Conservation (phyloP, 169 alveolate genomes). For the Eimeria brunetti region DNA sequence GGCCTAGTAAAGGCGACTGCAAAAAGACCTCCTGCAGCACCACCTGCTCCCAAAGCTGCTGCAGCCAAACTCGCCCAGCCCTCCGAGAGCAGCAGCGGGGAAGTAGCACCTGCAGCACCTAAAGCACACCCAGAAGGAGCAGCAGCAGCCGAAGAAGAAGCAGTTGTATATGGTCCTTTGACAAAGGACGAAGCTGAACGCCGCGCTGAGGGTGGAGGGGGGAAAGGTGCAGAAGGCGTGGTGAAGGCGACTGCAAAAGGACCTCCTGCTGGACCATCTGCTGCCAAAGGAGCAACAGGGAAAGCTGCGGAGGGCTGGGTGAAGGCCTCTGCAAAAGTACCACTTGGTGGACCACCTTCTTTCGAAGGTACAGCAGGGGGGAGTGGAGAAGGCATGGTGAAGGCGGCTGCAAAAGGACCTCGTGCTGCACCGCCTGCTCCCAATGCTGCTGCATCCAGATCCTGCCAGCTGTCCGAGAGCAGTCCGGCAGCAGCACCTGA, state of each 20-base stretch:
- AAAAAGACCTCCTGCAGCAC: not conserved
- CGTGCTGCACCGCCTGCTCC: not conserved
- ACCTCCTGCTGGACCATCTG: not conserved
- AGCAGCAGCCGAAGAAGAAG: not conserved
- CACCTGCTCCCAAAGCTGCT: not conserved
- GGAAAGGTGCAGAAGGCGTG: constrained; percentile 1
- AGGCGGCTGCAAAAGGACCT: not conserved
- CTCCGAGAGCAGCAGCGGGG: not conserved
- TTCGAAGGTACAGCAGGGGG: not conserved
- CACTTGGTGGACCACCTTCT: not conserved
- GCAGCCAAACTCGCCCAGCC: not conserved
- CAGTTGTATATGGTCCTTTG: not conserved
- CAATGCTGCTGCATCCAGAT: not conserved
- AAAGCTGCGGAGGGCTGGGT: not conserved
- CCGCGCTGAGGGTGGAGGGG: not conserved
- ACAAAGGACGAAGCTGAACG: constrained; percentile 25
- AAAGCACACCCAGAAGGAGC: too few relatives aligned
- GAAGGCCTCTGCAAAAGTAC: not conserved
- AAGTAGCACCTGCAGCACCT: too few relatives aligned
- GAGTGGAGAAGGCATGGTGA: not conserved
- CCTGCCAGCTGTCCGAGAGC: not conserved
- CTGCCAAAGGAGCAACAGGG: too few relatives aligned
- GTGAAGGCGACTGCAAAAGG: not conserved
- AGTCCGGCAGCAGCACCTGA: not conserved
- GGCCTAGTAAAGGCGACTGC: not conserved